Base-by-base conservation (phyloP, 257 asterid species). In the Capsicum chinense region DNA sequence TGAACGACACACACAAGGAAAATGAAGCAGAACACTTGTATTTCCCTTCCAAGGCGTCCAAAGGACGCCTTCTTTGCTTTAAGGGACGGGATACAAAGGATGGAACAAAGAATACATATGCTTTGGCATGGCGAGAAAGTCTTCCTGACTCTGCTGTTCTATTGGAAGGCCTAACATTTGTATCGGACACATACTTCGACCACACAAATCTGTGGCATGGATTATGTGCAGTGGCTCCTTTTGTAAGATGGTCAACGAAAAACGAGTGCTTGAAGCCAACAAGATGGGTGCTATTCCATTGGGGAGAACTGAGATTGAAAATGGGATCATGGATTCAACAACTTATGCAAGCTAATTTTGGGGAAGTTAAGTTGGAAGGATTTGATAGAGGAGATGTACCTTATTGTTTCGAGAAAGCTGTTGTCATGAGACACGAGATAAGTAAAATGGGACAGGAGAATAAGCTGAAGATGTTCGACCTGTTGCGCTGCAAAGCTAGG, bases 161-260 rank as follows among this genome's bases (percentile, higher is more conserved):
- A 58, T 63, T 89, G 85, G 83, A 84, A 17, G 92, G 90, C 26
- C 87, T 89, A 9, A 84, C 89, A 4, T 89, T 89, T 59, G 63
- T 89, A 60, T 89, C 92, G 4, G 50, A 86, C 58, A 84, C 92
- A 11, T 87, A 86, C 47, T 89, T 56, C 68, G 76, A 84, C 71
- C 82, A 87, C 64, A 57, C 68, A 11, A 89, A 89, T 69, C 57
- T 87, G 79, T 89, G 90, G 90, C 90, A 89, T 83, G 92, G 89
- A 7, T 48, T 89, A 37, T 87, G 85, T 56, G 87, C 90, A 15
- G 44, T 60, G 6, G 81, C 85, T 50, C 90, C 89, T 42, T 89
- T 89, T 21, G 89, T 89, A 0, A 58, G 90, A 67, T 87, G 90
- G 87, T 81, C 92, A 2, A 86, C 86, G 85, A 86, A 83, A 85